A percentile compares a stretch with the other conserved stretches of the same genome.
phyloP scores from a whole-genome alignment of 768 basidiomycete species.

The Erythrobasidium yunnanense region DNA sequence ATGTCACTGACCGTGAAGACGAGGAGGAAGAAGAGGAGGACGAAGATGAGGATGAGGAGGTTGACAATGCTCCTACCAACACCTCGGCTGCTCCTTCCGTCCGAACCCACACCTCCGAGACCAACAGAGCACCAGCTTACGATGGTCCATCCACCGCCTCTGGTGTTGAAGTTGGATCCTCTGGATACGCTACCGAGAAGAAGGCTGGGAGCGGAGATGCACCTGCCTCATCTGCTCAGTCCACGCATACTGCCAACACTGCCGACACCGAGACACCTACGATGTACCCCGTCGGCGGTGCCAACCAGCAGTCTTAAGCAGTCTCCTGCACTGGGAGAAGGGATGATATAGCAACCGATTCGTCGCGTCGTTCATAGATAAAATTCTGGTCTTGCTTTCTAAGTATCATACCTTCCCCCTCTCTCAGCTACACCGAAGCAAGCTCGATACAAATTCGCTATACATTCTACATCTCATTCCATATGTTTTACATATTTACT shows the following conservation, averaged over 20 bases:
- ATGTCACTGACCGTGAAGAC: slow-evolving; percentile 48
- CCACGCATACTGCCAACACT: background rate
- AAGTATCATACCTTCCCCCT: too few relatives aligned
- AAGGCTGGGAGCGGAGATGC: slow-evolving; percentile 29
- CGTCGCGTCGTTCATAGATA: too few relatives aligned
- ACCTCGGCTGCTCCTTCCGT: slow-evolving; percentile 4
- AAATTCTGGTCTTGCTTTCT: too few relatives aligned
- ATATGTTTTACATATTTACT: too few relatives aligned
- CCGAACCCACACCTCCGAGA: slow-evolving; percentile 9
- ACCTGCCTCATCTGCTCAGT: background rate
- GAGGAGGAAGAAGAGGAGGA: slow-evolving; percentile 33
- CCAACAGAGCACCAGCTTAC: slow-evolving; percentile 32
- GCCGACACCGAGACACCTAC: background rate
- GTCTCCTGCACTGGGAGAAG: background rate
- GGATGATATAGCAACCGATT: too few relatives aligned
- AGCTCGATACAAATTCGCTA: too few relatives aligned
- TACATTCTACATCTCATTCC: too few relatives aligned
- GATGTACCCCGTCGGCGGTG: background rate
- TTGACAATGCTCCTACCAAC: slow-evolving; percentile 2
- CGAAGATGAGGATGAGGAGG: slow-evolving; percentile 13
- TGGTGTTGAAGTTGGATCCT: slow-evolving; percentile 29
- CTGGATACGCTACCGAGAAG: slow-evolving; percentile 38
- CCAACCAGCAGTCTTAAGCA: background rate
- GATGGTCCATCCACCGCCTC: slow-evolving; percentile 28
- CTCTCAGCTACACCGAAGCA: too few relatives aligned